Evolutionary conservation across 495 filamentous ascomycete genomes (phyloP).

Genomic region (Penicillium tannophilum): DNA sequence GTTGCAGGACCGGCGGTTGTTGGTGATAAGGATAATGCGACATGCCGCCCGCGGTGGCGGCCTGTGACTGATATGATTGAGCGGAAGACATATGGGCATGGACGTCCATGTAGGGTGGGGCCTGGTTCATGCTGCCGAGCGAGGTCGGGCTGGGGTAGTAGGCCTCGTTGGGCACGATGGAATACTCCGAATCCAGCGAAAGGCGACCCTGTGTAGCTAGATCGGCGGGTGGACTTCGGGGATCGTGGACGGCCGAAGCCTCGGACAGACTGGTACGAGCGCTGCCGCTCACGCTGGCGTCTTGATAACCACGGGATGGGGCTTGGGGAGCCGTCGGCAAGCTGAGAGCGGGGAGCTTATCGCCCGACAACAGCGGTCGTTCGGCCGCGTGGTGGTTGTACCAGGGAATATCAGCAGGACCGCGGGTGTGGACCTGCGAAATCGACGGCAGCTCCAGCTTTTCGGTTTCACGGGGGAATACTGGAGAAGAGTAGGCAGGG

Average conservation of each 20-base stretch:
- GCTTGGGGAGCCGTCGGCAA: constrained; percentile 64
- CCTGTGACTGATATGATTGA: constrained; percentile 77
- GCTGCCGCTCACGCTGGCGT: constrained; percentile 36
- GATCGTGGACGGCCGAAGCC: constrained; percentile 34
- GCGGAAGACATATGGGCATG: constrained; percentile 81
- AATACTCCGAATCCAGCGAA: constrained; percentile 45
- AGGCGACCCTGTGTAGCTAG: constrained; percentile 40
- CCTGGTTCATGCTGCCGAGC: constrained; percentile 82
- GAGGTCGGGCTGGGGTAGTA: constrained; percentile 43
- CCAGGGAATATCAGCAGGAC: constrained; percentile 75
- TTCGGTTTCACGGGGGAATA: constrained; percentile 66
- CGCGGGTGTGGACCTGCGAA: constrained; percentile 88
- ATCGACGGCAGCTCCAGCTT: constrained; percentile 98
- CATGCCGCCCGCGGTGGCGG: constrained; percentile 75
- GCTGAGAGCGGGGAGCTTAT: constrained; percentile 77
- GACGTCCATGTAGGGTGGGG: constrained; percentile 81
- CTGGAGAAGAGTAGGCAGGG: constrained; percentile 36
- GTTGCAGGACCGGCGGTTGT: constrained; percentile 81
- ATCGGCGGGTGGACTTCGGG: constrained; percentile 41
- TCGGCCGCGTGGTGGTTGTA: constrained; percentile 72
- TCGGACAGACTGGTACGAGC: constrained; percentile 44
- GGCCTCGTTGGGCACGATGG: constrained; percentile 35
- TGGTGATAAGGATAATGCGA: constrained; percentile 70
- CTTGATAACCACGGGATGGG: constrained; percentile 55
- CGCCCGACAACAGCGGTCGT: constrained; percentile 68